Percentiles rank a stretch among this genome's conserved stretches.
phyloP scores from a whole-genome alignment of 192 early-diverging fungal species.

The Backusella mclennaniae region DNA sequence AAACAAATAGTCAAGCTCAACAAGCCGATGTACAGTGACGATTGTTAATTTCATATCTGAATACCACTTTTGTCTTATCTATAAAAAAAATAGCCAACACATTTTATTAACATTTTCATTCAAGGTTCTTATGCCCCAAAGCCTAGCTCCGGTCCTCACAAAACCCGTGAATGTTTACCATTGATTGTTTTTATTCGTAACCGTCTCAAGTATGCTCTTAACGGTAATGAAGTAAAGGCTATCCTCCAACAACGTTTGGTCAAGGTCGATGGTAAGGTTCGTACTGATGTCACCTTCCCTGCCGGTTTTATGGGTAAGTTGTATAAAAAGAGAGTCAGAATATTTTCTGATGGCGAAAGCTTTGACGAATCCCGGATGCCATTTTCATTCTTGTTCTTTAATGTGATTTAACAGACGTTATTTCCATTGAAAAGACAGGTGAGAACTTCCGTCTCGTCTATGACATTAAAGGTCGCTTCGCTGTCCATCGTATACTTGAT shows the following conservation, averaged over 20 bases:
- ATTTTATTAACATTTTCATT: background rate
- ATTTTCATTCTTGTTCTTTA: constrained; percentile 5
- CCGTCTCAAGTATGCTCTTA: constrained; percentile 99
- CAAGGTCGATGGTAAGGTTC: constrained; percentile 99
- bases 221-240: constrained; percentile 91
- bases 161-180: constrained; percentile 98
- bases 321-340: background rate
- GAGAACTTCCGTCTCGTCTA: constrained; percentile 99
- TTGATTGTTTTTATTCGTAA: constrained; percentile 98
- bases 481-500: constrained; percentile 97
- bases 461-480: constrained; percentile 99
- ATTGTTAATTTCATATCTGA: constrained; percentile 12
- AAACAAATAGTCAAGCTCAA: constrained; percentile 28
- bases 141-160: constrained; percentile 67
- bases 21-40: constrained; percentile 26
- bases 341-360: constrained; percentile 12
- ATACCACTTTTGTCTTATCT: background rate
- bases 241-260: constrained; percentile 99
- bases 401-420: constrained; percentile 64
- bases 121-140: constrained; percentile 37
- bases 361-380: constrained; percentile 34
- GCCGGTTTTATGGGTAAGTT: constrained; percentile 94
- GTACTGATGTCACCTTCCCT: constrained; percentile 95
- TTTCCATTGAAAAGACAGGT: constrained; percentile 92
- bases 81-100: background rate